These are phyloP conservation scores for Rhytidhysteron rufulum DNA, from an alignment of 2,329 filamentous ascomycete species.

Conservation along the genomic window DNA sequence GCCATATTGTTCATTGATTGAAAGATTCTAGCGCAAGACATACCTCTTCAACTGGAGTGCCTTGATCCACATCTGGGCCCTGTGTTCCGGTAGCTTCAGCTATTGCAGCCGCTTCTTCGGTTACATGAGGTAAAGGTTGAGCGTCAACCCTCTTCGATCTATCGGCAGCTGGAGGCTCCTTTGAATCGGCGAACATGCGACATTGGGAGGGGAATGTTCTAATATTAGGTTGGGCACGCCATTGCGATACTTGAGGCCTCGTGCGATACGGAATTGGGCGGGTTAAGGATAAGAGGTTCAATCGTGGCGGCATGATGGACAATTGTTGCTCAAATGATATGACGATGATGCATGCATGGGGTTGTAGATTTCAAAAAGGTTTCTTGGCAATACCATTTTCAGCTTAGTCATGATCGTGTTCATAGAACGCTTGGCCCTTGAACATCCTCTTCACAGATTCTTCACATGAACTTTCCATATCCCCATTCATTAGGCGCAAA, in stretches of 20 bases:
- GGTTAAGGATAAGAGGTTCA: constrained; percentile 27
- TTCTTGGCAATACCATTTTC: too few species aligned
- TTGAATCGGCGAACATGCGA: constrained; percentile 28
- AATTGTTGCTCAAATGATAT: too few species aligned
- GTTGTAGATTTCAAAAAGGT: too few species aligned
- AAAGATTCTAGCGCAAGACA: constrained; percentile 8
- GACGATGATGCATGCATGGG: too few species aligned
- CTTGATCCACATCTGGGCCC: constrained; percentile 61
- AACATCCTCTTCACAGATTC: too few species aligned
- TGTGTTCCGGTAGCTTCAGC: constrained; percentile 55
- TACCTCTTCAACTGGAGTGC: constrained; percentile 65
- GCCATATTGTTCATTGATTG: too few species aligned
- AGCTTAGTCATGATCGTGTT: too few species aligned
- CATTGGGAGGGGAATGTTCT: constrained; percentile 22
- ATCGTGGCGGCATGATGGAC: constrained; percentile 36
- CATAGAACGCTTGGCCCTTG: too few species aligned
- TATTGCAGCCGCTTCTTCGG: constrained; percentile 61
- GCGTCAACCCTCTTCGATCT: constrained; percentile 26
- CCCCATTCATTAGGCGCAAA: too few species aligned
- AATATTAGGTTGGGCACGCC: constrained; percentile 18
- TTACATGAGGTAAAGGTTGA: constrained; percentile 54
- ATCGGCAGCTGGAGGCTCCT: constrained; percentile 26
- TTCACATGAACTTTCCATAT: too few species aligned
- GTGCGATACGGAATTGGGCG: constrained; percentile 31
- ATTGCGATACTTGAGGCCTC: constrained; percentile 22